A percentile compares a stretch with the other conserved stretches of the same genome.
phyloP scores from a whole-genome alignment of 805 yeast genomes.

The Phaffomyces antillensis region DNA sequence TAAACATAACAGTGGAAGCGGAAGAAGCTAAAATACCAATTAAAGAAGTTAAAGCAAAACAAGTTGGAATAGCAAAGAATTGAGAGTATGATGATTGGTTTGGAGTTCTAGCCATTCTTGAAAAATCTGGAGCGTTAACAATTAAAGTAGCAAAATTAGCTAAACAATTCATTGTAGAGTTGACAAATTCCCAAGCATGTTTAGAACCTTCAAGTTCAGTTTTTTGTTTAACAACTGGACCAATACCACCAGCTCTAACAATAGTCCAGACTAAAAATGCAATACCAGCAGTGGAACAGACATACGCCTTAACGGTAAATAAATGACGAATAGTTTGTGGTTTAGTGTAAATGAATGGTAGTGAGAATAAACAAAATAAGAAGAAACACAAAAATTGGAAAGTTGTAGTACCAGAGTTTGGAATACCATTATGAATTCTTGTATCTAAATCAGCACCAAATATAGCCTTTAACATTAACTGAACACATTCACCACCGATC shows the following conservation, averaged over 20 bases:
- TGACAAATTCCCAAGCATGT: conserved; percentile 78
- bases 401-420: conserved; percentile 56
- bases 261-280: conserved; percentile 81
- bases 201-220: conserved; percentile 49
- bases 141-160: conserved; percentile 88
- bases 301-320: conserved; percentile 72
- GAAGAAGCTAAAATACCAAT: conserved; percentile 83
- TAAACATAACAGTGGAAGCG: conserved; percentile 62
- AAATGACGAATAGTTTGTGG: conserved; percentile 80
- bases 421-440: conserved; percentile 57
- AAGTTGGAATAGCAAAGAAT: conserved; percentile 59
- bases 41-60: conserved; percentile 74
- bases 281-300: conserved; percentile 79
- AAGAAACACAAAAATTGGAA: conserved; percentile 71
- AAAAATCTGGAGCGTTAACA: conserved; percentile 83
- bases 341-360: conserved; percentile 75
- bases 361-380: conserved; percentile 70
- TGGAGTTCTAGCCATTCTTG: conserved; percentile 67
- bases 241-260: conserved; percentile 72
- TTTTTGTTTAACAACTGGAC: conserved; percentile 57
- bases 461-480: conserved; percentile 67
- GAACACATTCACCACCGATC: conserved; percentile 79
- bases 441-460: conserved; percentile 60
- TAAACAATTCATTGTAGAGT: conserved; percentile 69
- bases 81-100: conserved; percentile 49